These are phyloP conservation scores for Millerozyma acaciae DNA, from an alignment of 805 yeast genomes.

Conservation along the genomic window DNA sequence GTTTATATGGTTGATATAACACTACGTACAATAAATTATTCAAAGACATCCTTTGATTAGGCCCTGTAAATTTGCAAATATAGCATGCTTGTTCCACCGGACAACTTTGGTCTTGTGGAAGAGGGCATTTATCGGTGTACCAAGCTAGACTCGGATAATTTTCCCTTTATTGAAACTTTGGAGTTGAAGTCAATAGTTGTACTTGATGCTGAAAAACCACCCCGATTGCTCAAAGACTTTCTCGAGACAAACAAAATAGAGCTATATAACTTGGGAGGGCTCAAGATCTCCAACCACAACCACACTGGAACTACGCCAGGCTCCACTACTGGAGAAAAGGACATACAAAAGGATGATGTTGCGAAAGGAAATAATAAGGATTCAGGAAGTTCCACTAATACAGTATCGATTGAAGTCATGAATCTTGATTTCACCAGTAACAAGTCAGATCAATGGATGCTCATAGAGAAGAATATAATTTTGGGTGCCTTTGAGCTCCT, in stretches of 20 bases:
- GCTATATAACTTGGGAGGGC: conserved; percentile 44
- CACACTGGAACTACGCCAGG: conserved; percentile 19
- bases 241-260: conserved; percentile 54
- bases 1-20: no score
- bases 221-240: conserved; percentile 63
- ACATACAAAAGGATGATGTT: conserved; percentile 14
- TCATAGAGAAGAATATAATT: conserved; percentile 62
- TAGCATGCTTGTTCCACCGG: conserved; percentile 84
- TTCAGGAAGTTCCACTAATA: not conserved
- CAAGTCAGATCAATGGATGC: conserved; percentile 66
- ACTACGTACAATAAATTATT: no score
- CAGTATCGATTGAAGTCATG: conserved; percentile 17
- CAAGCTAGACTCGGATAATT: conserved; percentile 67
- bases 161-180: conserved; percentile 75
- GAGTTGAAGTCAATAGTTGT: conserved; percentile 64
- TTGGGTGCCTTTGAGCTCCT: conserved; percentile 62
- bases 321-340: conserved; percentile 16
- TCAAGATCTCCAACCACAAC: conserved; percentile 37
- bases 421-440: conserved; percentile 19
- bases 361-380: conserved; percentile 11
- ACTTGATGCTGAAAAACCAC: conserved; percentile 83
- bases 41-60: no score
- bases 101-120: conserved; percentile 88
- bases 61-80: no score
- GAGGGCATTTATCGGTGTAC: conserved; percentile 80